Evolutionary conservation across 139 green algal genomes (phyloP).

Genomic region (Coelastrella sp.): DNA sequence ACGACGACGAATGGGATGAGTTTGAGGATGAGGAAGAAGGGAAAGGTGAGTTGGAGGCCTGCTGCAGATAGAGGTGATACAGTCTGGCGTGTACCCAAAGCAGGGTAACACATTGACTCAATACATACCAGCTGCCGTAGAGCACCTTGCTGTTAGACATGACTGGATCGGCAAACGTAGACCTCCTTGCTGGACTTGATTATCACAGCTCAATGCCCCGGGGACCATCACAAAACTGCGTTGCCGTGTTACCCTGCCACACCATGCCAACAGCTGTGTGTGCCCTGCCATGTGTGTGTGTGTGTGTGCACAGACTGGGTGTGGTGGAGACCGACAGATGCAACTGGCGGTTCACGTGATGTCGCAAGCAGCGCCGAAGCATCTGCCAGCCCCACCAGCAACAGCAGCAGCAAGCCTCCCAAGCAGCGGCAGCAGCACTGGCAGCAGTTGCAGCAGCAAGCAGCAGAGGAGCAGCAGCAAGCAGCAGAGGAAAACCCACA

Average conservation of each 20-base stretch:
- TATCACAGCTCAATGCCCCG: neutral
- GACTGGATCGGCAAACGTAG: neutral
- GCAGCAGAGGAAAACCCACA: no score
- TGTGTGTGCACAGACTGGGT: conserved; percentile 1
- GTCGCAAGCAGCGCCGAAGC: neutral
- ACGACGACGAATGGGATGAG: conserved; percentile 16
- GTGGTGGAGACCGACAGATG: conserved; percentile 14
- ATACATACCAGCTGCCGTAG: no score
- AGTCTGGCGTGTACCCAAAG: neutral
- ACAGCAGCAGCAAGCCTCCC: conserved; percentile 1
- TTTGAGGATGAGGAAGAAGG: conserved; percentile 42
- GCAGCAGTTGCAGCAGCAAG: neutral
- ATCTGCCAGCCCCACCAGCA: neutral
- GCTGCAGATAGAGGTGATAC: neutral
- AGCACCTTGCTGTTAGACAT: neutral
- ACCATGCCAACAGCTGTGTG: neutral
- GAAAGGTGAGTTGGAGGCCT: neutral
- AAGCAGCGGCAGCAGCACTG: conserved; percentile 16
- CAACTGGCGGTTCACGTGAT: neutral
- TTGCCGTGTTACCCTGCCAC: neutral
- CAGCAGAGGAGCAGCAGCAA: neutral
- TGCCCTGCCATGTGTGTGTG: no score
- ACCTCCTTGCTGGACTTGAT: neutral
- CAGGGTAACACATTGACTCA: no score
- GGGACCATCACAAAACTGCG: neutral